Percentiles rank a stretch among this genome's conserved stretches.
These are phyloP conservation scores for Trichoderma koningiopsis DNA, from an alignment of 2,329 filamentous ascomycete genomes.

Conservation along the genomic window DNA sequence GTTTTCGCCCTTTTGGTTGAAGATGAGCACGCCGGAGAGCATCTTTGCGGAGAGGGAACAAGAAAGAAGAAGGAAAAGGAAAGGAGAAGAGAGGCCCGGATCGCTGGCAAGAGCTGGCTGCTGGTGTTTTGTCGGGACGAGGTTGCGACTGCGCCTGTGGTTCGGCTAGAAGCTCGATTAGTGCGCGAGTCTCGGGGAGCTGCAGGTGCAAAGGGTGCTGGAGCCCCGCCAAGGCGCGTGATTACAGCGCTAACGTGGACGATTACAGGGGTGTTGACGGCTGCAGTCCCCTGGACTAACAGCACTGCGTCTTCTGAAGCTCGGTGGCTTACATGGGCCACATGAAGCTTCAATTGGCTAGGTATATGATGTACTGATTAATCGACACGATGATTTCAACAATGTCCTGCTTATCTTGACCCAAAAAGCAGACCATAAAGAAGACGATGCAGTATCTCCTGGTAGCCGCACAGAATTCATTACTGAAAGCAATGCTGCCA, in stretches of 20 bases:
- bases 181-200: constrained; percentile 2
- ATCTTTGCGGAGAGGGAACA: constrained; percentile 51
- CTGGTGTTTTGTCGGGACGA: constrained; percentile 12
- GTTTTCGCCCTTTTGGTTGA: constrained; percentile 99
- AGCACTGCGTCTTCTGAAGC: not conserved
- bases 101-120: not conserved
- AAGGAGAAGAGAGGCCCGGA: not conserved
- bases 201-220: constrained; percentile 16
- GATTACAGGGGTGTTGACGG: not conserved
- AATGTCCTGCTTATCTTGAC: not conserved
- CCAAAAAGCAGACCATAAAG: not conserved
- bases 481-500: too few species aligned
- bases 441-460: not conserved
- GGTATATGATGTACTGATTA: too few species aligned
- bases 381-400: too few species aligned
- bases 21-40: constrained; percentile 95
- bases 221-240: constrained; percentile 23
- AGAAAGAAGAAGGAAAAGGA: not conserved
- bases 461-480: not conserved
- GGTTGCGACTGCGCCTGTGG: constrained; percentile 6
- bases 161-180: not conserved
- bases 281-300: not conserved
- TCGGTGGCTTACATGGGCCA: not conserved
- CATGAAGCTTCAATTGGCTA: too few species aligned
- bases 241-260: not conserved